These are phyloP conservation scores for Rhodotorula sp. DNA, from an alignment of 1,284 basidiomycete species.

Conservation along the genomic window DNA sequence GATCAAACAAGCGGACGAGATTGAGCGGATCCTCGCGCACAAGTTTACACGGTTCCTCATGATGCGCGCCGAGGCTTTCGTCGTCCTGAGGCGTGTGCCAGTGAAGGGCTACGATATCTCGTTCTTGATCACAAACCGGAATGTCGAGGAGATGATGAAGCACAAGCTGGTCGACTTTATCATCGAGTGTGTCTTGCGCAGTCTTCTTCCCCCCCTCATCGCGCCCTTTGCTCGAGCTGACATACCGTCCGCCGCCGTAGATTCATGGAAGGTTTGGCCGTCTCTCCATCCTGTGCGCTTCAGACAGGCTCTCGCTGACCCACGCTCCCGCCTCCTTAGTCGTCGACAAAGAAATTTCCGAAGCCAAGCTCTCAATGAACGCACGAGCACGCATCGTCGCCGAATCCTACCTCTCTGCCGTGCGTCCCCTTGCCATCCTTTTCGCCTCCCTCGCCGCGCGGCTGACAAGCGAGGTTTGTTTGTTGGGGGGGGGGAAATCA, in stretches of 20 bases:
- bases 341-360: constrained; percentile 58
- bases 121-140: constrained; percentile 96
- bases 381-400: constrained; percentile 96
- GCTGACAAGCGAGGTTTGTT: no score
- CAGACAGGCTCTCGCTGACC: no score
- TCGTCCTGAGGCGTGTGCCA: constrained; percentile 91
- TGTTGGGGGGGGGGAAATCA: no score
- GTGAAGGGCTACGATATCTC: constrained; percentile 97
- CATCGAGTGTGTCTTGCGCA: constrained; percentile 66
- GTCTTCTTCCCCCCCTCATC: background rate
- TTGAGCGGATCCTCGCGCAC: constrained; percentile 93
- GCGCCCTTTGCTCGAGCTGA: background rate
- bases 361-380: constrained; percentile 72
- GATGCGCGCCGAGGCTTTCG: constrained; percentile 95
- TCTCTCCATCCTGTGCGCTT: rapidly evolving
- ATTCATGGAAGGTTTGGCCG: constrained; percentile 45
- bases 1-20: constrained; percentile 99
- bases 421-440: background rate
- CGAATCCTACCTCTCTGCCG: constrained; percentile 54
- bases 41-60: constrained; percentile 99
- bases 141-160: constrained; percentile 96
- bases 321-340: constrained; percentile 40
- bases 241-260: constrained; percentile 23
- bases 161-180: constrained; percentile 99
- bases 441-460: no score